These are phyloP conservation scores for Bipolaris oryzae DNA, from an alignment of 2,329 filamentous ascomycete species.

Conservation along the genomic window DNA sequence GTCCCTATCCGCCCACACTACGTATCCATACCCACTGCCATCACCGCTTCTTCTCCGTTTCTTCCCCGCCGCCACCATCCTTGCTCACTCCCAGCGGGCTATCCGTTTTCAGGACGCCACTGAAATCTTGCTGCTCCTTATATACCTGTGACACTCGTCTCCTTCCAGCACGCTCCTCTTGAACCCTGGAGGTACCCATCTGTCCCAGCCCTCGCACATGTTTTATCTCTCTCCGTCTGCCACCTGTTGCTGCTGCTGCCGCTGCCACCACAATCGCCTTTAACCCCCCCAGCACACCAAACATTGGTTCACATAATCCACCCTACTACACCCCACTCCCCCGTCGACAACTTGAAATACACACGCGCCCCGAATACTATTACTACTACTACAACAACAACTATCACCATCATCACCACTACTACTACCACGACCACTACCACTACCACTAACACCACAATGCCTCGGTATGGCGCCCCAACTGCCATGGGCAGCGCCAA, in stretches of 20 bases:
- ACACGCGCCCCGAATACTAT: slow-evolving; percentile 22
- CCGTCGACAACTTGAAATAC: slow-evolving; percentile 16
- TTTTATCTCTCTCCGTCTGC: slow-evolving; percentile 30
- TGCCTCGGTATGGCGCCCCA: slow-evolving; percentile 40
- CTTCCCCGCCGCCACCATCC: slow-evolving; percentile 47
- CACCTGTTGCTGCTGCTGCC: slow-evolving; percentile 4
- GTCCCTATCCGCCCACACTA: slow-evolving; percentile 46
- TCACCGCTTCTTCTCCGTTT: slow-evolving; percentile 48
- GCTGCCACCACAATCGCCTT: slow-evolving; percentile 8
- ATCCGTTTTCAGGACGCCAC: slow-evolving; percentile 48
- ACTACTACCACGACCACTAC: slow-evolving; percentile 8
- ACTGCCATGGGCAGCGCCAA: slow-evolving; percentile 39
- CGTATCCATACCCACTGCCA: slow-evolving; percentile 46
- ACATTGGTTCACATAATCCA: neutral
- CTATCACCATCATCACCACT: slow-evolving; percentile 16
- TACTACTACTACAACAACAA: slow-evolving; percentile 11
- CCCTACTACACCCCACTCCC: slow-evolving; percentile 16
- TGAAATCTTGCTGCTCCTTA: slow-evolving; percentile 48
- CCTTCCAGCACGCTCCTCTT: slow-evolving; percentile 35
- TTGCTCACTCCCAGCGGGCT: slow-evolving; percentile 40
- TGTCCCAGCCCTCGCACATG: slow-evolving; percentile 40
- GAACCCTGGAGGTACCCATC: slow-evolving; percentile 31
- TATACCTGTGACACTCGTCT: slow-evolving; percentile 48
- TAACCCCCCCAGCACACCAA: slow-evolving; percentile 7
- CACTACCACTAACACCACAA: slow-evolving; percentile 19